Evolutionary conservation across 2,329 filamentous ascomycete genomes (phyloP), one percentile per base, ranked within the genome.

Genomic region (Diplodia sapinea): DNA sequence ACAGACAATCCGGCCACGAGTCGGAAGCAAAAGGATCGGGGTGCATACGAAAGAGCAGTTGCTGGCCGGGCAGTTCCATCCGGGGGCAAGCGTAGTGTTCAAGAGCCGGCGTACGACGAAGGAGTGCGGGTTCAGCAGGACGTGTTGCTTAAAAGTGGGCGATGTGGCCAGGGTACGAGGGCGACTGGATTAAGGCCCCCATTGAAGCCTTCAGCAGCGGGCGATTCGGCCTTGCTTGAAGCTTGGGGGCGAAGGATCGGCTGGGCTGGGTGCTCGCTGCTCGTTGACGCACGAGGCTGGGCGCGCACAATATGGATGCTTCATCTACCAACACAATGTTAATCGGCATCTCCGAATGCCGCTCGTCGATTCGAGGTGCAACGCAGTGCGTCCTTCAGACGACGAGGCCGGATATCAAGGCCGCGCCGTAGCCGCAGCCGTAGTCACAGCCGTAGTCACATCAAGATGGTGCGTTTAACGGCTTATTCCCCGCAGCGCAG

Each of bases 251-350:
- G 23, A 62, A 33, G 29, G 26, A 62, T 33, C 23, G 23, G 59
- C 47, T 26, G 59, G 33, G 59, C 11, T 50, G 57, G 17, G 20
- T 63, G 59, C 43, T 29, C 12, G 59, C 59, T 63, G 59, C 43
- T 29, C 12, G 59, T 47, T 51, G 59, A 63, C 59, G 47, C 47
- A 38, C 5, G 59, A 38, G 59, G 47, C 47, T 51, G 31, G n/a
- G 7, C 31, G 15, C 51, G 59, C 36, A 51, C 43, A 15, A 52
- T 13, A 38, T 23, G 47, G 57, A 26, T n/a, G 40, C 26, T 7
- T 33, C 57, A n/a, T 43, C 20, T 4, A 15, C 54, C 54, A 61
- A 17, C 43, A 23, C 11, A 33, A 33, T 1, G 31, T 33, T 9
- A 33, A 33, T 26, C 26, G 26, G 26, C 26, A 26, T 26, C 26